These are phyloP conservation scores for Cetradonia linearis DNA, from an alignment of 495 filamentous ascomycete species.

Conservation along the genomic window DNA sequence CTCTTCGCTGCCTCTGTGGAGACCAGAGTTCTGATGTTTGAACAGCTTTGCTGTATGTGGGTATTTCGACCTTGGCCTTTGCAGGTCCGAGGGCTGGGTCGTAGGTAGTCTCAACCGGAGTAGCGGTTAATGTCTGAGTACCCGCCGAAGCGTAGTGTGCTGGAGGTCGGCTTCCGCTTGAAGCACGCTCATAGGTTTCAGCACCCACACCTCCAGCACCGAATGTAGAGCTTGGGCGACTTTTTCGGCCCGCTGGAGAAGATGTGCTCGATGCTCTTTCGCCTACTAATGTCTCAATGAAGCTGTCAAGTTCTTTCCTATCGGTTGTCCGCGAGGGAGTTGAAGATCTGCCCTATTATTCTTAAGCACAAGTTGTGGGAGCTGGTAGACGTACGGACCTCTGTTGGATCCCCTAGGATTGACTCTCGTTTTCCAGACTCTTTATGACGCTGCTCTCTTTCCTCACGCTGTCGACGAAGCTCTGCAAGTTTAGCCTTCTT, in stretches of 20 bases:
- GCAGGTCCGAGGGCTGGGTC: constrained; percentile 64
- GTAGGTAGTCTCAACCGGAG: constrained; percentile 58
- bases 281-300: constrained; percentile 70
- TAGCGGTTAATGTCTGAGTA: constrained; percentile 59
- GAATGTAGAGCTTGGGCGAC: constrained; percentile 74
- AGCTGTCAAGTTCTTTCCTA: constrained; percentile 67
- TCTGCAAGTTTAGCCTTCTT: constrained; percentile 94
- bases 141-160: constrained; percentile 17
- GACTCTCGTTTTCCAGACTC: constrained; percentile 56
- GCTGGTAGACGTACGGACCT: constrained; percentile 26
- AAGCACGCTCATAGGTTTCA: constrained; percentile 49
- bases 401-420: constrained; percentile 49
- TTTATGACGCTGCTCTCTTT: constrained; percentile 56
- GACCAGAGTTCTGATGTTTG: constrained; percentile 56
- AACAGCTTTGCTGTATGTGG: constrained; percentile 91
- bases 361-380: background rate
- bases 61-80: constrained; percentile 64
- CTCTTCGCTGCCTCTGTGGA: constrained; percentile 27
- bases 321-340: constrained; percentile 59
- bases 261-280: constrained; percentile 53
- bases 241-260: constrained; percentile 54
- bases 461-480: constrained; percentile 71
- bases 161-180: constrained; percentile 10
- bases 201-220: constrained; percentile 65
- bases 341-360: constrained; percentile 36